Percentiles rank a stretch among this genome's conserved stretches.
Evolutionary conservation across 2,329 filamentous ascomycete genomes (phyloP).

Genomic region (Cladosporium sp.): DNA sequence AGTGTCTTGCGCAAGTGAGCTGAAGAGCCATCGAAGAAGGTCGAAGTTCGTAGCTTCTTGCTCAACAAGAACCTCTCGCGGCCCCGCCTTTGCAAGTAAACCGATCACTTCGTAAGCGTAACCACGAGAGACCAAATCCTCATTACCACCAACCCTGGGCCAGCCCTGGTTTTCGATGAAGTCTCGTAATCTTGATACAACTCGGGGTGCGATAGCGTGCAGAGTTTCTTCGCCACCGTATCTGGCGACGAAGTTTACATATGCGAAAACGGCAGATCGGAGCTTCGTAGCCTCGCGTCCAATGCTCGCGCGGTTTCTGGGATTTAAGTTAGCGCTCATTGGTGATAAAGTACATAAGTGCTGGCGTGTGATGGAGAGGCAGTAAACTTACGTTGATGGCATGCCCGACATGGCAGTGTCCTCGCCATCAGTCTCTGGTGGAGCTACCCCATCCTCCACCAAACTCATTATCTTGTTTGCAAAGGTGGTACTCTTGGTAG

Average conservation of each 20-base stretch:
- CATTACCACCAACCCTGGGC: conserved; percentile 58
- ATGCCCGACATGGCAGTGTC: conserved; percentile 29
- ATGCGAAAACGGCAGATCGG: conserved; percentile 75
- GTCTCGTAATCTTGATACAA: conserved; percentile 63
- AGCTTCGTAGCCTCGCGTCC: conserved; percentile 75
- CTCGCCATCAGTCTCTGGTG: conserved; percentile 29
- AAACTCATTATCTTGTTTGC: conserved; percentile 63
- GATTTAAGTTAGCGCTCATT: conserved; percentile 15
- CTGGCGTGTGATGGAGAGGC: conserved; percentile 1
- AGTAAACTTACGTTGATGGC: conserved; percentile 21
- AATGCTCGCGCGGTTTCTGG: conserved; percentile 42
- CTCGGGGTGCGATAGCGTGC: conserved; percentile 58
- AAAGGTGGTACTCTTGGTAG: conserved; percentile 65
- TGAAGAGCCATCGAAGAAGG: conserved; percentile 72
- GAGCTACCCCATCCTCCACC: conserved; percentile 61
- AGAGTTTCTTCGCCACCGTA: conserved; percentile 61
- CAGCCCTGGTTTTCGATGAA: conserved; percentile 81
- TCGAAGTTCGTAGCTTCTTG: conserved; percentile 41
- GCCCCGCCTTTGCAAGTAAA: conserved; percentile 64
- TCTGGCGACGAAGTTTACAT: conserved; percentile 79
- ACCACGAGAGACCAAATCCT: conserved; percentile 63
- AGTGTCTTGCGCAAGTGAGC: conserved; percentile 73
- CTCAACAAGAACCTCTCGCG: conserved; percentile 51
- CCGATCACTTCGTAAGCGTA: conserved; percentile 90
- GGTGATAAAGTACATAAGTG: no score